Conservation (phyloP, 1,284 basidiomycete species). For the Trametes hirsuta region DNA sequence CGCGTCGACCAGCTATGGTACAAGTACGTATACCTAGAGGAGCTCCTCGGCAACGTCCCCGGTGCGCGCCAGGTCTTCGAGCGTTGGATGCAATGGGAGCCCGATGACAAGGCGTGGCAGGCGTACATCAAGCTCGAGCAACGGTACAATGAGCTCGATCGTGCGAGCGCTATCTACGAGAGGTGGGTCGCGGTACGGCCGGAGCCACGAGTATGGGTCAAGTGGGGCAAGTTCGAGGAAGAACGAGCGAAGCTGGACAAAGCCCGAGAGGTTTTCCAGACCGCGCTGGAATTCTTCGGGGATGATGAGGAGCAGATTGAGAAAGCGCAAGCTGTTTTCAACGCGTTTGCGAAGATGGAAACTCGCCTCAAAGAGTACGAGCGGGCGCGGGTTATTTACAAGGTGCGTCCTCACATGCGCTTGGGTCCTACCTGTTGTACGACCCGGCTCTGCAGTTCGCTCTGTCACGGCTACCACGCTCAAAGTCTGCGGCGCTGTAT, state of each 20-base stretch:
- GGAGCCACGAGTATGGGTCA: conserved; percentile 95
- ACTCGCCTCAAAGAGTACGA: conserved; percentile 95
- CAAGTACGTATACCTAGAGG: conserved; percentile 98
- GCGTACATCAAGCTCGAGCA: conserved; percentile 98
- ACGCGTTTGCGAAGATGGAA: conserved; percentile 98
- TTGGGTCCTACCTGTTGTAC: background rate
- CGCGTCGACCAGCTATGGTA: conserved; percentile 97
- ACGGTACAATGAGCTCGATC: conserved; percentile 89
- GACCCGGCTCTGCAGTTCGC: conserved; percentile 69
- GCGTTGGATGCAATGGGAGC: conserved; percentile 99
- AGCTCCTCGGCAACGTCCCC: conserved; percentile 93
- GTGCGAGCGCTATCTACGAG: conserved; percentile 93
- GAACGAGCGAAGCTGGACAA: conserved; percentile 88
- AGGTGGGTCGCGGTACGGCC: conserved; percentile 93
- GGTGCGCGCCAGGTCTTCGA: conserved; percentile 98
- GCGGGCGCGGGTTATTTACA: conserved; percentile 95
- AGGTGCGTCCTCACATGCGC: conserved; percentile 51
- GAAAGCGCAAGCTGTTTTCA: conserved; percentile 96
- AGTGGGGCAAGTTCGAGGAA: conserved; percentile 98
- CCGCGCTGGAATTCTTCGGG: conserved; percentile 95
- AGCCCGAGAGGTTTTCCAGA: conserved; percentile 95
- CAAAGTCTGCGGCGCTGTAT: conserved; percentile 86
- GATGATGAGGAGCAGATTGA: conserved; percentile 98
- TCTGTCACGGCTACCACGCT: conserved; percentile 85
- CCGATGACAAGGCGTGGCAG: conserved; percentile 99